These are phyloP conservation scores for Earliella scabrosa DNA, from an alignment of 1,284 basidiomycete genomes.

Conservation along the genomic window DNA sequence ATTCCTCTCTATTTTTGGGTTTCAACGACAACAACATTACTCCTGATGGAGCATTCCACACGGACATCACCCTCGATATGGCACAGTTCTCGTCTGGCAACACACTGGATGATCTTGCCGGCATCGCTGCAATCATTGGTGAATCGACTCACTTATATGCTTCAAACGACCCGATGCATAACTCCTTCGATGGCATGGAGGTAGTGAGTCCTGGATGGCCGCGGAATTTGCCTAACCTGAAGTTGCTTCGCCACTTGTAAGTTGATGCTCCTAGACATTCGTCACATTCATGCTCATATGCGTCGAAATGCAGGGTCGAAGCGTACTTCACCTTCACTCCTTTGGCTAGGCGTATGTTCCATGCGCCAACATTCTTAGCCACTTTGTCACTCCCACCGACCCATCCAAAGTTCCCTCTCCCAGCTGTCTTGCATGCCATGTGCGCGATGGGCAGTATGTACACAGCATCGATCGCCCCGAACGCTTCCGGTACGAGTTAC, in stretches of 20 bases:
- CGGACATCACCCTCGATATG: conserved; percentile 1
- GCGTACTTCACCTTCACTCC: conserved; percentile 77
- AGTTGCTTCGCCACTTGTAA: conserved; percentile 67
- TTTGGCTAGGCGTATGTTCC: conserved; percentile 67
- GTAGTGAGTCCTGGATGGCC: conserved; percentile 66
- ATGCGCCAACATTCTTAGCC: conserved; percentile 66
- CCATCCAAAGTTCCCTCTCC: conserved; percentile 73
- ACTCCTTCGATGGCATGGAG: conserved; percentile 17
- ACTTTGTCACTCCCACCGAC: conserved; percentile 64
- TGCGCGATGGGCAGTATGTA: conserved; percentile 76
- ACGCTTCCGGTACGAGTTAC: conserved; percentile 39
- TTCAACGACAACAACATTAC: not conserved
- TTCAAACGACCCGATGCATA: not conserved
- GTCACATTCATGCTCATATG: not conserved
- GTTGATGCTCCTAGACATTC: conserved; percentile 23
- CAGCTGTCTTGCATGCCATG: conserved; percentile 73
- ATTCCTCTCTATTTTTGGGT: not conserved
- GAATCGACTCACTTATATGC: not conserved
- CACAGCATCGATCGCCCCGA: conserved; percentile 59
- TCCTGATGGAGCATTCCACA: not conserved
- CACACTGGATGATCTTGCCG: conserved; percentile 27
- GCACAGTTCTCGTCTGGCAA: conserved; percentile 10
- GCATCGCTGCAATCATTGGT: conserved; percentile 14
- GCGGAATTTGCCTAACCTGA: conserved; percentile 57
- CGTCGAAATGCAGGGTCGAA: conserved; percentile 52